Conservation (phyloP, 352 stramenopile species). For the Pythium rhizo-oryzae region DNA sequence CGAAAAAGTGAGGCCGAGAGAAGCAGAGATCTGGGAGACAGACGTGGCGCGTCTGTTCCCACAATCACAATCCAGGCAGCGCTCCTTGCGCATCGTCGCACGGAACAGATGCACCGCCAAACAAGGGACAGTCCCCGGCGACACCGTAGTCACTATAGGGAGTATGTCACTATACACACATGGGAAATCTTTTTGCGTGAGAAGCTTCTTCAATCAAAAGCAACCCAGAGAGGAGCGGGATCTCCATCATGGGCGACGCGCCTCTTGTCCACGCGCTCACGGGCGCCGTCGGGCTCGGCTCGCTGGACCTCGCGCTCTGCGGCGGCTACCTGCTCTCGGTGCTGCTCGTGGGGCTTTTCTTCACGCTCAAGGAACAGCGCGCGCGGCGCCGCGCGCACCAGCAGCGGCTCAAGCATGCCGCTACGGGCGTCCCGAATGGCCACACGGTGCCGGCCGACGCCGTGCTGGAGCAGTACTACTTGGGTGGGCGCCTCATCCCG, state of each 20-base stretch:
- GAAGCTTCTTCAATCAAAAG: constrained; percentile 12
- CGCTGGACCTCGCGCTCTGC: constrained; percentile 60
- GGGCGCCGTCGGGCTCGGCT: constrained; percentile 36
- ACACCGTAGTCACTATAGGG: constrained; percentile 19
- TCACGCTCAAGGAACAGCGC: constrained; percentile 62
- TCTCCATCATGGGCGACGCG: not conserved
- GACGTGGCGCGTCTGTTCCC: not conserved
- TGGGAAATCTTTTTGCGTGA: constrained; percentile 10
- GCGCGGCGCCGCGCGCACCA: constrained; percentile 40
- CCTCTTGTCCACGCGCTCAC: constrained; percentile 15
- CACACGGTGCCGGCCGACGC: constrained; percentile 29
- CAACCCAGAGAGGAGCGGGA: not conserved
- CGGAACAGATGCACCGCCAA: constrained; percentile 11
- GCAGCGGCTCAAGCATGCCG: constrained; percentile 24
- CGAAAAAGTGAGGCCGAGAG: not conserved
- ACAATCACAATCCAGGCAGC: not conserved
- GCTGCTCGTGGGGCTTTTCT: constrained; percentile 63
- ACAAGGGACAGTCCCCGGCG: constrained; percentile 24
- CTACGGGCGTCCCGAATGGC: constrained; percentile 12
- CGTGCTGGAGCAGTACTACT: constrained; percentile 76
- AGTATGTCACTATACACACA: constrained; percentile 16
- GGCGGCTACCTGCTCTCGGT: constrained; percentile 62
- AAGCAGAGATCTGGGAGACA: constrained; percentile 7
- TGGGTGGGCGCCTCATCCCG: constrained; percentile 63
- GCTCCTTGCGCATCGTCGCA: constrained; percentile 22